These are phyloP conservation scores for Pythium coloratum DNA, from an alignment of 352 stramenopile genomes.

Conservation along the genomic window DNA sequence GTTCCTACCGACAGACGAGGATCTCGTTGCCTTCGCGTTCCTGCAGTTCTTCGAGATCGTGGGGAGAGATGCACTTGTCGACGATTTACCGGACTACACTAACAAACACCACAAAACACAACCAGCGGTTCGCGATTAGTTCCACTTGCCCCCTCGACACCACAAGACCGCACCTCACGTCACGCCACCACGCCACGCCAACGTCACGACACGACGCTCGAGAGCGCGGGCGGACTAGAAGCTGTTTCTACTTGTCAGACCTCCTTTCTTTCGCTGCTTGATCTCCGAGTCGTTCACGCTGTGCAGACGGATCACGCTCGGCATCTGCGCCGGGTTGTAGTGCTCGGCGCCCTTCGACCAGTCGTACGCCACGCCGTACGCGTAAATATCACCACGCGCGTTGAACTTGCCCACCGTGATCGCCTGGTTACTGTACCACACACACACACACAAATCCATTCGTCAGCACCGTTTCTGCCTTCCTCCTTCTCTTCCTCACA, in stretches of 20 bases:
- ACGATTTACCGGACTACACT: slow-evolving; percentile 18
- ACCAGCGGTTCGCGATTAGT: slow-evolving; percentile 23
- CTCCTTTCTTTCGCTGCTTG: slow-evolving; percentile 93
- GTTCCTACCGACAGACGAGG: not conserved
- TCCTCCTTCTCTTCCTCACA: no score
- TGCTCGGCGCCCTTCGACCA: slow-evolving; percentile 94
- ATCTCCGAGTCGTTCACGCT: slow-evolving; percentile 92
- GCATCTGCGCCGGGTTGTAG: slow-evolving; percentile 75
- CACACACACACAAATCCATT: slow-evolving; percentile 7
- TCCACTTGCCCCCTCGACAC: slow-evolving; percentile 12
- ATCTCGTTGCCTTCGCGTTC: not conserved
- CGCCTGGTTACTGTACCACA: slow-evolving; percentile 66
- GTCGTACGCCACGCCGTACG: slow-evolving; percentile 97
- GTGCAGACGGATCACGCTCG: slow-evolving; percentile 94
- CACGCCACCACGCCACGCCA: not conserved
- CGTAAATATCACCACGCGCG: slow-evolving; percentile 92
- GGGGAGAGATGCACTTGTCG: not conserved
- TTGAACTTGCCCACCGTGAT: slow-evolving; percentile 95
- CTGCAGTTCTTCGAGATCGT: not conserved
- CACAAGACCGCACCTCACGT: slow-evolving; percentile 7
- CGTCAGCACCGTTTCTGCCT: not conserved
- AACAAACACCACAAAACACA: not conserved
- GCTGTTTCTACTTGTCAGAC: slow-evolving; percentile 32
- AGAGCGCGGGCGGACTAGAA: slow-evolving; percentile 13
- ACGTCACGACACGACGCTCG: slow-evolving; percentile 10